Conservation (phyloP, 2,329 filamentous ascomycete genomes). For the Scedosporium apiospermum region DNA sequence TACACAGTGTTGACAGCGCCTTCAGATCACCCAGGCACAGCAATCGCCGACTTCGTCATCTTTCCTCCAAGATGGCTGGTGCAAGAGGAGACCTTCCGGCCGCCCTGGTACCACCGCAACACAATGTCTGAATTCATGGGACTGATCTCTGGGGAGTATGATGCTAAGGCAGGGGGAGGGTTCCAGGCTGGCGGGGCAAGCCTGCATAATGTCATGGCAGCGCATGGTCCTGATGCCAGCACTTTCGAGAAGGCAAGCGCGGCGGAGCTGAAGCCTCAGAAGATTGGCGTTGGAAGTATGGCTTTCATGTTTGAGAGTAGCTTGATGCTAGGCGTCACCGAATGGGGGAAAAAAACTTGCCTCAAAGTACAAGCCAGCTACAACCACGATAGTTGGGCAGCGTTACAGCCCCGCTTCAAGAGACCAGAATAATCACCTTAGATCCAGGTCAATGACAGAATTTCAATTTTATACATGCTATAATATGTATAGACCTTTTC, state of each 20-base stretch:
- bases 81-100: constrained; percentile 59
- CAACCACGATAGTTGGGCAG: constrained; percentile 73
- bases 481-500: too few relatives aligned
- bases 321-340: constrained; percentile 61
- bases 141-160: constrained; percentile 47
- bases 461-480: too few relatives aligned
- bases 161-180: constrained; percentile 51
- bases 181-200: constrained; percentile 51
- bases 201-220: constrained; percentile 63
- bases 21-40: constrained; percentile 49
- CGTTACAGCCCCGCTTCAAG: constrained; percentile 54
- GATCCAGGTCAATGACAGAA: too few relatives aligned
- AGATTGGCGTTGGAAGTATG: constrained; percentile 52
- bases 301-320: constrained; percentile 64
- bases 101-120: constrained; percentile 65
- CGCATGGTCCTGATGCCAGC: constrained; percentile 51
- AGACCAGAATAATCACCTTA: constrained; percentile 18
- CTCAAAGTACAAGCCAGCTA: constrained; percentile 56
- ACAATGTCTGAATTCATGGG: constrained; percentile 59
- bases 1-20: constrained; percentile 62
- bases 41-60: constrained; percentile 62
- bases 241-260: constrained; percentile 47
- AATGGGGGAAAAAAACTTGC: constrained; percentile 56
- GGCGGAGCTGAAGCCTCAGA: constrained; percentile 41
- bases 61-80: constrained; percentile 66